Base-by-base conservation (phyloP, 2,329 filamentous ascomycete species). In the Mariannaea sp. region DNA sequence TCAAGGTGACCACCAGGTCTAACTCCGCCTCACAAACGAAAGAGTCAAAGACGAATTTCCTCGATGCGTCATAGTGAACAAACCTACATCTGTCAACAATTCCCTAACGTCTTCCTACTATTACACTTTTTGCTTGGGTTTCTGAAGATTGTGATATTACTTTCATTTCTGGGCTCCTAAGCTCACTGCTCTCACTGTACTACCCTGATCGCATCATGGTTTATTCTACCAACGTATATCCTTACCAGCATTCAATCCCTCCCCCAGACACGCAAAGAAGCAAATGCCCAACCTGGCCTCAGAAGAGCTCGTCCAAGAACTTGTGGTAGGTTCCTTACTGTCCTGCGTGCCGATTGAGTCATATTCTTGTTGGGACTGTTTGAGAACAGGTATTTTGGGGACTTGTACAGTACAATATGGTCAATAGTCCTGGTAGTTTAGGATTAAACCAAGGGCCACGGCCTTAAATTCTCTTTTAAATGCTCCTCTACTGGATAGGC, bases 311-410 rank as follows among this genome's bases (percentile, higher is more conserved):
- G 29, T 67, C 40, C 65, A 66, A 44, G 58, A 60, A 48, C 50
- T 70, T 33, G 68, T 70, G 67, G 68, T 70, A 66, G 39, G 68
- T 64, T 26, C 29, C 16, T 35, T 32, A 22, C 29, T 41, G 16
- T 27, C 35, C 40, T 29, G 30, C 44, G 14, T 39, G 4, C 42
- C 40, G n/a, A 8, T n/a, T 41, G 36, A 10, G n/a, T 27, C 9
- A 9, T 41, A 7, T 17, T 44, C 30, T 17, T 20, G 14, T 33
- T 20, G 24, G 9, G 7, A 13, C 14, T 39, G 32, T 44, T 42
- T 7, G 17, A 9, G 33, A 24, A 16, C 10, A 43, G 14, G n/a
- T n/a, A n/a, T n/a, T 12, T 30, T 33, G n/a, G 26, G 14, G 16
- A 24, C 16, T 32, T 12, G 29, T 32, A 32, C 29, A 17, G 35